phyloP scores from a whole-genome alignment of 139 green algal species.

The Coccomyxa sp. region DNA sequence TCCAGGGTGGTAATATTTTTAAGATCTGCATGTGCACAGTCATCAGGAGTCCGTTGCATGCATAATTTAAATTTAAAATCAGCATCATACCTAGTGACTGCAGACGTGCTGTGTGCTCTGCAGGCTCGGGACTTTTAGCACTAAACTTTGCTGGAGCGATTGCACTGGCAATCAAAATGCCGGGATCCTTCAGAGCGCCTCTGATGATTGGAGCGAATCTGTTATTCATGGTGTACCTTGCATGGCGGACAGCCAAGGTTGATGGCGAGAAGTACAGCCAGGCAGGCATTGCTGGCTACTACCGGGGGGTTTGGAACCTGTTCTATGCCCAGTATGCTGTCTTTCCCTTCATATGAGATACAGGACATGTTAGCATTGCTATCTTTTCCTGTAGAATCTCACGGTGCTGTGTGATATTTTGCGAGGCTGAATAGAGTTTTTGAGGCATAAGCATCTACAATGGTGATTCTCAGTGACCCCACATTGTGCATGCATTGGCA shows the following conservation, averaged over 20 bases:
- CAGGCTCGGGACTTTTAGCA: slow-evolving; percentile 72
- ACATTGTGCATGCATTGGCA: too few relatives aligned
- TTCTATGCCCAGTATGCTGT: slow-evolving; percentile 94
- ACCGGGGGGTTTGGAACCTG: slow-evolving; percentile 91
- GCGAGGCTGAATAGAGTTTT: too few relatives aligned
- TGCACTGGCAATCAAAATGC: slow-evolving; percentile 51
- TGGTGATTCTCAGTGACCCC: too few relatives aligned
- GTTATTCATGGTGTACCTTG: slow-evolving; percentile 51
- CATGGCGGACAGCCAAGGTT: slow-evolving; percentile 50
- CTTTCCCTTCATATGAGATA: slow-evolving; percentile 75
- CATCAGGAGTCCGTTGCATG: too few relatives aligned
- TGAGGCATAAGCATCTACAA: too few relatives aligned
- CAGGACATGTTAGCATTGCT: too few relatives aligned
- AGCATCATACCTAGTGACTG: too few relatives aligned
- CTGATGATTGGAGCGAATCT: slow-evolving; percentile 84
- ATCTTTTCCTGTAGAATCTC: too few relatives aligned
- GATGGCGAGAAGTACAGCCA: slow-evolving; percentile 57
- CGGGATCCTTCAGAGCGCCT: slow-evolving; percentile 60
- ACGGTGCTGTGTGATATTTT: too few relatives aligned
- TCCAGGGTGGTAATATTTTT: too few relatives aligned
- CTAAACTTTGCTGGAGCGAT: slow-evolving; percentile 86
- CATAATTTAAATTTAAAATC: too few relatives aligned
- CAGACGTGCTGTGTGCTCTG: not conserved
- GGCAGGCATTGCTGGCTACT: slow-evolving; percentile 71
- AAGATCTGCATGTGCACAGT: too few relatives aligned